phyloP scores from a whole-genome alignment of 768 basidiomycete species.

The Trametes maxima region DNA sequence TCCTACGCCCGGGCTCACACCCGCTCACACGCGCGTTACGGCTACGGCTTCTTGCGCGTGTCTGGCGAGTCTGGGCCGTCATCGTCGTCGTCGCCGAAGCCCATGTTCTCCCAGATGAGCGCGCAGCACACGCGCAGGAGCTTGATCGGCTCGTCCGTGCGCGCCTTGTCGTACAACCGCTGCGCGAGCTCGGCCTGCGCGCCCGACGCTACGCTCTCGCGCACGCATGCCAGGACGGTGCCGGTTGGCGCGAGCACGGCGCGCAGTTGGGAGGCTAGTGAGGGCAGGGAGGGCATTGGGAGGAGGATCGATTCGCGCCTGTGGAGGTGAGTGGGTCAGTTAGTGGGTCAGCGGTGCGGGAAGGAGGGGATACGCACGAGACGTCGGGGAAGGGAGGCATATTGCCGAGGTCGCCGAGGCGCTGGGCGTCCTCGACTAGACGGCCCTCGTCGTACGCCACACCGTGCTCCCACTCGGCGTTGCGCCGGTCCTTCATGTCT shows the following conservation, averaged over 20 bases:
- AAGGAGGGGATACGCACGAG: constrained; percentile 12
- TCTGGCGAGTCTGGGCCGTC: not conserved
- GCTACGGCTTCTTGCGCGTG: constrained; percentile 7
- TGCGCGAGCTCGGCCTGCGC: constrained; percentile 58
- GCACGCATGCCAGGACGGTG: constrained; percentile 52
- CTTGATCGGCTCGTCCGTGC: constrained; percentile 58
- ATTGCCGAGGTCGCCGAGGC: constrained; percentile 4
- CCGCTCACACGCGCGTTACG: not conserved
- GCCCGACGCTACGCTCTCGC: constrained; percentile 57
- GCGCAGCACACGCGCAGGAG: constrained; percentile 43
- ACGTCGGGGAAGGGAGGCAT: constrained; percentile 25
- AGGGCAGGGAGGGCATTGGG: constrained; percentile 58
- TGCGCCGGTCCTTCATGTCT: constrained; percentile 44
- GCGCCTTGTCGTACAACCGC: constrained; percentile 66
- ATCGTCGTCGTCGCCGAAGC: constrained; percentile 2
- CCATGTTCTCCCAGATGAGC: constrained; percentile 42
- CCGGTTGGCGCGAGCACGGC: constrained; percentile 60
- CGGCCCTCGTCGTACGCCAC: not conserved
- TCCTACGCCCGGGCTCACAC: not conserved
- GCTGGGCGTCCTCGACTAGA: constrained; percentile 3
- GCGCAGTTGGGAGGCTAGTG: constrained; percentile 54
- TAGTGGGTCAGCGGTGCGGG: not conserved
- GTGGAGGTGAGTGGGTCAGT: not conserved
- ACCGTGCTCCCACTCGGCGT: constrained; percentile 53
- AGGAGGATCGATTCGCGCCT: constrained; percentile 50